These are phyloP conservation scores for Cryptococcus depauperatus DNA, from an alignment of 1,284 basidiomycete species.

Conservation along the genomic window DNA sequence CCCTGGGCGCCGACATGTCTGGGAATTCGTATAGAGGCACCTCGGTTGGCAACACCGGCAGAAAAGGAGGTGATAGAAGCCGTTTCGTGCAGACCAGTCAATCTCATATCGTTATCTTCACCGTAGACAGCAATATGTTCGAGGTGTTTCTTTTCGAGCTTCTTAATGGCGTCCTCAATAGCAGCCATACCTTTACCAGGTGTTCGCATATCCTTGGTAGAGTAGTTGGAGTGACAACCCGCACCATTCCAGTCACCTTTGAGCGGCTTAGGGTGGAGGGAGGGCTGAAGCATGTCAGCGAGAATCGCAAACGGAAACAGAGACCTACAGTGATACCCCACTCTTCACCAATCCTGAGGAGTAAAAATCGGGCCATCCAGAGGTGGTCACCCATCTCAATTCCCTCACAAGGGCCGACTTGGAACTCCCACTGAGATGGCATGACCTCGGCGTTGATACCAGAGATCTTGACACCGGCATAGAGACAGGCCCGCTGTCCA, in stretches of 20 bases:
- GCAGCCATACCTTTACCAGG: constrained; percentile 79
- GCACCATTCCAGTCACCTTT: constrained; percentile 99
- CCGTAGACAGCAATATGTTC: constrained; percentile 96
- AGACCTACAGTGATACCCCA: constrained; percentile 82
- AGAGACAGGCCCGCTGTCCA: constrained; percentile 61
- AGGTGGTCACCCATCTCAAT: constrained; percentile 98
- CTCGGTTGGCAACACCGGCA: constrained; percentile 94
- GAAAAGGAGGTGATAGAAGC: constrained; percentile 89
- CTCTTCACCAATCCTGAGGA: constrained; percentile 90
- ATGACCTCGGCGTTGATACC: constrained; percentile 99
- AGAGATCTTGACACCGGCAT: constrained; percentile 94
- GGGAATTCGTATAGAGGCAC: constrained; percentile 74
- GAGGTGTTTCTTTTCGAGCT: constrained; percentile 70
- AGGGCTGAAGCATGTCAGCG: constrained; percentile 31
- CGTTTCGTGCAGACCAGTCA: constrained; percentile 90
- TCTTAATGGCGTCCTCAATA: constrained; percentile 91
- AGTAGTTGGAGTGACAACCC: constrained; percentile 92
- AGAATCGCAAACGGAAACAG: not conserved
- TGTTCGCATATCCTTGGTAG: constrained; percentile 84
- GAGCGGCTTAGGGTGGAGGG: constrained; percentile 99
- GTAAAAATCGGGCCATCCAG: constrained; percentile 92
- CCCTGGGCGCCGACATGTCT: constrained; percentile 86
- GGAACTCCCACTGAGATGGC: constrained; percentile 99
- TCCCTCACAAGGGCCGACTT: constrained; percentile 95
- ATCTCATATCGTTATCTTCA: constrained; percentile 87